Percentiles rank a stretch among this genome's conserved stretches.
phyloP scores from a whole-genome alignment of 495 filamentous ascomycete species.

The Cenococcum geophilum region DNA sequence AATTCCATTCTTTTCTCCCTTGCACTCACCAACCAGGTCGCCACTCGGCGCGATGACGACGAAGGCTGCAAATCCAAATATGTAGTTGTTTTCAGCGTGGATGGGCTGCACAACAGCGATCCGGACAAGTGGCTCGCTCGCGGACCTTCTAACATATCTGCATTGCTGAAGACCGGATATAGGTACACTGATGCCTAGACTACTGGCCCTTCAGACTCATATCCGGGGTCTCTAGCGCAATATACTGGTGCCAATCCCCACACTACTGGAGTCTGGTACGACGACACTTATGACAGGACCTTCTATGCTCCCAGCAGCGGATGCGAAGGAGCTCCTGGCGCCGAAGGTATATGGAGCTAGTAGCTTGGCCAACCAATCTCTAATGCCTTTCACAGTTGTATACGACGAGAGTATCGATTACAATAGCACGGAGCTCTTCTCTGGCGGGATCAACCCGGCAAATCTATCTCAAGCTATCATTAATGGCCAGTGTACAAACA shows the following conservation, averaged over 20 bases:
- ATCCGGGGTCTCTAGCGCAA: conserved; percentile 33
- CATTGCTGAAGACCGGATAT: conserved; percentile 32
- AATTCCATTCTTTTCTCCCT: conserved; percentile 5
- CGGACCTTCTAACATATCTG: conserved; percentile 33
- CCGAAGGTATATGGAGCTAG: not conserved
- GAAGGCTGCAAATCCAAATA: conserved; percentile 21
- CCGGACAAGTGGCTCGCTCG: conserved; percentile 32
- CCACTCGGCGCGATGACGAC: not conserved
- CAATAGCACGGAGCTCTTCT: conserved; percentile 32
- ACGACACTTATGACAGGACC: conserved; percentile 36
- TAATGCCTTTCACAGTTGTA: conserved; percentile 17
- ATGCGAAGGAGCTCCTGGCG: conserved; percentile 28
- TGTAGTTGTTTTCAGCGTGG: conserved; percentile 29
- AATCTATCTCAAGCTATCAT: conserved; percentile 34
- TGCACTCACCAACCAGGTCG: not conserved
- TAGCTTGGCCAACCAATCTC: not conserved
- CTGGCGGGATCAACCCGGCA: conserved; percentile 36
- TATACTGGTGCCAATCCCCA: conserved; percentile 35
- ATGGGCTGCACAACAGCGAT: conserved; percentile 24
- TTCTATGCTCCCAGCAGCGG: conserved; percentile 32
- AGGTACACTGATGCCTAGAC: conserved; percentile 35
- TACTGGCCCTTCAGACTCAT: conserved; percentile 37
- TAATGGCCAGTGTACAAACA: conserved; percentile 27
- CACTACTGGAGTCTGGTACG: conserved; percentile 40
- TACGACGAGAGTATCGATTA: conserved; percentile 35